Evolutionary conservation across 768 basidiomycete species (phyloP).

Genomic region (Termitomyces sp.): DNA sequence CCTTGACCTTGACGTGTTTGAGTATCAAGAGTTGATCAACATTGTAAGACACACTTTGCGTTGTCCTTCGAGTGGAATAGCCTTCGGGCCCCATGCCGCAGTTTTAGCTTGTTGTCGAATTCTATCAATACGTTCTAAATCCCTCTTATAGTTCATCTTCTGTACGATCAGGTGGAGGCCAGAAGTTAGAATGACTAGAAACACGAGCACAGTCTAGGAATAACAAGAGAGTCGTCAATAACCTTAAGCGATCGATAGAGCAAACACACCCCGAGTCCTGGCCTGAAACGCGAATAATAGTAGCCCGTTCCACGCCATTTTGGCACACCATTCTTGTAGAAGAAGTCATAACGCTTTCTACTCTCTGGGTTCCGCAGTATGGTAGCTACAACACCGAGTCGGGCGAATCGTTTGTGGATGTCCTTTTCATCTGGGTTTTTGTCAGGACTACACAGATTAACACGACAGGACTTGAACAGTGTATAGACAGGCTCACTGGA

Average conservation of each 20-base stretch:
- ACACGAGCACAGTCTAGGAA: slow-evolving; percentile 63
- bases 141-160: slow-evolving; percentile 67
- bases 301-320: slow-evolving; percentile 96
- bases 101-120: slow-evolving; percentile 58
- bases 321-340: slow-evolving; percentile 97
- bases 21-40: neutral
- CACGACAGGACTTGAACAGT: neutral
- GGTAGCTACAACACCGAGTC: slow-evolving; percentile 78
- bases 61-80: slow-evolving; percentile 55
- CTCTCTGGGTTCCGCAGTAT: slow-evolving; percentile 76
- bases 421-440: slow-evolving; percentile 87
- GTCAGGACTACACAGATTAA: slow-evolving; percentile 64
- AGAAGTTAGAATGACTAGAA: slow-evolving; percentile 76
- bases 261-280: slow-evolving; percentile 70
- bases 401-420: slow-evolving; percentile 86
- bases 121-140: slow-evolving; percentile 61
- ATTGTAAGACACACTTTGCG: slow-evolving; percentile 51
- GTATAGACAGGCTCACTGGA: slow-evolving; percentile 64
- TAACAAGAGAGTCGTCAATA: neutral
- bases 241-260: neutral
- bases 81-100: slow-evolving; percentile 80
- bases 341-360: slow-evolving; percentile 85
- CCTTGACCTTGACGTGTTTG: slow-evolving; percentile 50
- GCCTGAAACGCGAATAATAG: slow-evolving; percentile 94
- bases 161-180: slow-evolving; percentile 80